Base-by-base conservation (phyloP, 345 rosid species). In the Bretschneidera sinensis region DNA sequence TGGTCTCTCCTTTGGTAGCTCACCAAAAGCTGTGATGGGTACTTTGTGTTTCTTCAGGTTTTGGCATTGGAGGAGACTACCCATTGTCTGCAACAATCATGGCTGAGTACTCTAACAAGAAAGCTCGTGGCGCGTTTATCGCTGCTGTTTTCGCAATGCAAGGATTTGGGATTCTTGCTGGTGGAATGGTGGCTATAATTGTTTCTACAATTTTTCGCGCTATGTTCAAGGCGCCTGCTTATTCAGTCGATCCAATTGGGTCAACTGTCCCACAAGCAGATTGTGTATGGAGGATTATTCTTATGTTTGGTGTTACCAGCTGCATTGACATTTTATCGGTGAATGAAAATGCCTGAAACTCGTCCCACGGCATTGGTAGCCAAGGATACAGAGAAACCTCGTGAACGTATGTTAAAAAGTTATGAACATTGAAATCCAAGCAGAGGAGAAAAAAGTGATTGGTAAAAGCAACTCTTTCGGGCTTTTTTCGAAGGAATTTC, bases 121-220 rank as follows among this genome's bases (percentile, higher is more conserved):
- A 71, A 45, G 74, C 77, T 58, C 77, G 79, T 0, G 76, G 82
- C 0, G 77, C 74, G 1, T 78, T 74, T 24, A 58, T 68, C 5
- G 66, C 79, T 5, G 79, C 82, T 3, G 82, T 78, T 47, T 78
- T 78, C 0, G 79, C 79, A 14, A 78, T 78, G 82, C 79, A 78
- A 62, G 82, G 82, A 22, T 71, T 78, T 2, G 79, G 79, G 4
- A 78, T 78, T 55, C 68, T 74, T 55, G 63, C 72, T 39, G 82
- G 73, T 60, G 79, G 82, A 0, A 24, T 69, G 6, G 76, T 71
- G 24, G 79, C 75, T 20, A 73, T 77, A 24, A 62, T 62, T 0
- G 28, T 71, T 2, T 66, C 81, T 22, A 61, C 81, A 55, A 70
- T 72, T 54, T 71, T 74, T 43, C 33, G 62, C 1, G 70, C 72